A percentile compares a stretch with the other conserved stretches of the same genome.
These are phyloP conservation scores for Bromus sterilis DNA, from an alignment of 176 grass and related monocot species.

Conservation along the genomic window DNA sequence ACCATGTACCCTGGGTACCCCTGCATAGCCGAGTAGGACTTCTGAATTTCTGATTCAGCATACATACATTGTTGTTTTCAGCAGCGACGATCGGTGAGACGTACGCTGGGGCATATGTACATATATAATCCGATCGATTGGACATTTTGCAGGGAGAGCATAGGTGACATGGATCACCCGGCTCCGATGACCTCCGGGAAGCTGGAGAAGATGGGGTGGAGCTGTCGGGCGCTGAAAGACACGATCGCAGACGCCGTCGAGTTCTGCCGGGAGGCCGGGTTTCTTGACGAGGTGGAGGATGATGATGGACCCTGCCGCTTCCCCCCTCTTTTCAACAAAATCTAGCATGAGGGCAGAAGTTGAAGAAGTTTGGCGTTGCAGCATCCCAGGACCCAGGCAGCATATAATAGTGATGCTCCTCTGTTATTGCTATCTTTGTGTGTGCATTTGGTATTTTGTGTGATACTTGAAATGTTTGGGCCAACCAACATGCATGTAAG, in stretches of 20 bases:
- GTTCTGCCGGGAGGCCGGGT: constrained; percentile 16
- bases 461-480: too few species aligned
- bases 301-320: neutral
- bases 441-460: too few species aligned
- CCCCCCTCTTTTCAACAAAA: constrained; percentile 6
- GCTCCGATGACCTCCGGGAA: constrained; percentile 27
- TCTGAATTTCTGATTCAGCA: neutral
- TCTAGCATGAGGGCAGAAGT: neutral
- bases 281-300: constrained; percentile 4
- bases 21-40: neutral
- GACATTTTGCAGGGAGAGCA: neutral
- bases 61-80: neutral
- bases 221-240: constrained; percentile 17
- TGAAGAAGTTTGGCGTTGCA: too few species aligned
- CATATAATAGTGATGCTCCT: too few species aligned
- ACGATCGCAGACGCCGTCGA: constrained; percentile 17
- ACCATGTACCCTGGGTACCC: constrained; percentile 30
- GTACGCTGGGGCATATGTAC: neutral
- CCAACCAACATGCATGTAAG: too few species aligned
- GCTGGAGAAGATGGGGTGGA: constrained; percentile 48
- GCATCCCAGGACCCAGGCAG: too few species aligned
- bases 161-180: constrained; percentile 2
- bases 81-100: neutral
- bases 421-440: too few species aligned
- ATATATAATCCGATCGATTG: neutral